Conservation (phyloP, 1,284 basidiomycete species). For the Marasmius oreades region DNA sequence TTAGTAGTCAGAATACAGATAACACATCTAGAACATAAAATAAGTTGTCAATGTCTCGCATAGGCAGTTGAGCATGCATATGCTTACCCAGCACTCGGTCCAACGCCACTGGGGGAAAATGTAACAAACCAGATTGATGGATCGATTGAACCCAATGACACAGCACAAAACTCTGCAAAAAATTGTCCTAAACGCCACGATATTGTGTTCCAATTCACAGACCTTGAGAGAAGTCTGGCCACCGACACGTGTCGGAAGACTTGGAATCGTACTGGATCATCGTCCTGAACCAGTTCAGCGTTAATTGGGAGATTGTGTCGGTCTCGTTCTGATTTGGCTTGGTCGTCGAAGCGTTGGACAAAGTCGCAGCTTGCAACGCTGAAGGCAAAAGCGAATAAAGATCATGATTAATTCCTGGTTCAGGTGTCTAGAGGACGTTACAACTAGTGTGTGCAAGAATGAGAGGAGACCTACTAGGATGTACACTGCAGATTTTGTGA, state of each 20-base stretch:
- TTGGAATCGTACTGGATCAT: slow-evolving; percentile 50
- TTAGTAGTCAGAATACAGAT: slow-evolving; percentile 53
- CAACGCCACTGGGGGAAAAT: slow-evolving; percentile 59
- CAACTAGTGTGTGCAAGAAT: background rate
- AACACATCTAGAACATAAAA: slow-evolving; percentile 42
- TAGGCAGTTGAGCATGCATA: background rate
- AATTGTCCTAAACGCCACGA: background rate
- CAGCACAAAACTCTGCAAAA: slow-evolving; percentile 51
- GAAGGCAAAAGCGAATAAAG: slow-evolving; percentile 39
- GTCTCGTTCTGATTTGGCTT: slow-evolving; percentile 20
- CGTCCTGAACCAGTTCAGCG: slow-evolving; percentile 64
- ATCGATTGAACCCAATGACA: slow-evolving; percentile 68
- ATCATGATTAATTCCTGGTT: slow-evolving; percentile 63
- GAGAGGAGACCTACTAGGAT: slow-evolving; percentile 48
- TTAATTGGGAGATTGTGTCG: slow-evolving; percentile 24
- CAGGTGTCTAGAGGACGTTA: slow-evolving; percentile 53
- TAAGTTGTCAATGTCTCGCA: background rate
- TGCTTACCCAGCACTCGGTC: slow-evolving; percentile 42
- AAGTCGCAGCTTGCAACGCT: slow-evolving; percentile 4
- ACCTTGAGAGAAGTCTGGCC: slow-evolving; percentile 70
- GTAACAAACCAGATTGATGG: slow-evolving; percentile 50
- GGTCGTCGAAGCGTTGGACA: background rate
- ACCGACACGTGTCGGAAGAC: slow-evolving; percentile 38
- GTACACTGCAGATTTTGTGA: slow-evolving; percentile 60
- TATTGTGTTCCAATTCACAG: background rate